phyloP scores from a whole-genome alignment of 1,284 basidiomycete genomes.

The Ganoderma resinaceum region DNA sequence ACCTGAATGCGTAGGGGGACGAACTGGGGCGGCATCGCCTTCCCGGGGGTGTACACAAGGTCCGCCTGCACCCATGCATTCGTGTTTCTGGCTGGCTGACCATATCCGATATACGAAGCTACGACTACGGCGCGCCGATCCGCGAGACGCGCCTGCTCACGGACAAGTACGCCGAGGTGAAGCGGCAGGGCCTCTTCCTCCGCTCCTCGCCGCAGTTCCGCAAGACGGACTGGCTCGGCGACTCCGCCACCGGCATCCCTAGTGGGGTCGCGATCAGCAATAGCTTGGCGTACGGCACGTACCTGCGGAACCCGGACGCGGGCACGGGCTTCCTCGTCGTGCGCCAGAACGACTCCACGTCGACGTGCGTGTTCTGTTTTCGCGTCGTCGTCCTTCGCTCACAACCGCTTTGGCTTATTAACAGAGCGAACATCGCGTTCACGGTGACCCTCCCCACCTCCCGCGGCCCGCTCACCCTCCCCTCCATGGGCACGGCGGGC shows the following conservation, averaged over 20 bases:
- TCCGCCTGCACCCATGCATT: slow-evolving; percentile 15
- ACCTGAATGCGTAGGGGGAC: slow-evolving; percentile 61
- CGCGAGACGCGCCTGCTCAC: slow-evolving; percentile 71
- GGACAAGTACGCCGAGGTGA: slow-evolving; percentile 76
- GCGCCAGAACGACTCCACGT: slow-evolving; percentile 71
- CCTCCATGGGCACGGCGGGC: slow-evolving; percentile 50
- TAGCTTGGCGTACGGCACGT: slow-evolving; percentile 61
- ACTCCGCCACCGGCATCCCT: slow-evolving; percentile 56
- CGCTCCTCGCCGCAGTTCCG: slow-evolving; percentile 78
- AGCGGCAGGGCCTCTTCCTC: slow-evolving; percentile 77
- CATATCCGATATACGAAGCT: background rate
- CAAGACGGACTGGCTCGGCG: slow-evolving; percentile 79
- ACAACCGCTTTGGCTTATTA: background rate
- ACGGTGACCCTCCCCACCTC: slow-evolving; percentile 62
- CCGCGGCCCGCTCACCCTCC: slow-evolving; percentile 58
- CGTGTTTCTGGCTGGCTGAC: background rate
- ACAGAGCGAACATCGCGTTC: slow-evolving; percentile 58
- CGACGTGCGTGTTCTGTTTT: slow-evolving; percentile 50
- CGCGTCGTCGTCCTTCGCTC: too few species aligned
- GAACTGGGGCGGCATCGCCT: slow-evolving; percentile 79
- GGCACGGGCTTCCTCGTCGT: slow-evolving; percentile 72
- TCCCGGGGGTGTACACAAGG: slow-evolving; percentile 66
- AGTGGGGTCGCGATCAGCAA: slow-evolving; percentile 57
- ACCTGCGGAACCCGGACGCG: slow-evolving; percentile 72
- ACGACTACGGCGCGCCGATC: slow-evolving; percentile 50